Conservation (phyloP, 2,329 filamentous ascomycete genomes). For the Arthrinium phaeospermum region DNA sequence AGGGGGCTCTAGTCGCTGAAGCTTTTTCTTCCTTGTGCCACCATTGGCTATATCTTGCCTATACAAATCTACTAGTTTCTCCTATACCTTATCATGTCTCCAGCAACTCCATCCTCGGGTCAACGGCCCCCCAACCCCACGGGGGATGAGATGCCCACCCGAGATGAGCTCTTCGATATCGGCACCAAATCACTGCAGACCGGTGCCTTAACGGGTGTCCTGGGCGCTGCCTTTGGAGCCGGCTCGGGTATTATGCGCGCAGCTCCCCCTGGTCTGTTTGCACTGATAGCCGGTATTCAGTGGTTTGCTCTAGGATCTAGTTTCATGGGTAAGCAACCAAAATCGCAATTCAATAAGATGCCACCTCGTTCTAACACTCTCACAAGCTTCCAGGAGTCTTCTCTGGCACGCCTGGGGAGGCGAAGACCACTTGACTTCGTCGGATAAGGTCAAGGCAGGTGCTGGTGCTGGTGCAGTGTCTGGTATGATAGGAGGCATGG, state of each 20-base stretch:
- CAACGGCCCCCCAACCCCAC: not conserved
- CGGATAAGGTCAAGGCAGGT: slow-evolving; percentile 71
- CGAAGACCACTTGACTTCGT: slow-evolving; percentile 57
- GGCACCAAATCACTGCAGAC: slow-evolving; percentile 35
- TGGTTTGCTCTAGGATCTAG: slow-evolving; percentile 80
- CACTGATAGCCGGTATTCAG: slow-evolving; percentile 74
- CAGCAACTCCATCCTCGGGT: slow-evolving; percentile 6
- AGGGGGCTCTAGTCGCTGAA: slow-evolving; percentile 3
- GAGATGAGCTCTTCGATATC: slow-evolving; percentile 34
- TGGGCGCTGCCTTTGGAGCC: slow-evolving; percentile 69
- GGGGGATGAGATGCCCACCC: slow-evolving; percentile 31
- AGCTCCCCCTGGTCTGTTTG: slow-evolving; percentile 71
- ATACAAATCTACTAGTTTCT: not conserved
- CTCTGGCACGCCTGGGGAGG: slow-evolving; percentile 55
- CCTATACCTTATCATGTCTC: slow-evolving; percentile 8
- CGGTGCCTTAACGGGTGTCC: slow-evolving; percentile 49
- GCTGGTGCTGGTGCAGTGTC: slow-evolving; percentile 73
- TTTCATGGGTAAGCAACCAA: slow-evolving; percentile 70
- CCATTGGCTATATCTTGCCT: not conserved
- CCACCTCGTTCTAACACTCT: not conserved
- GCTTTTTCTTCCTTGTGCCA: not conserved
- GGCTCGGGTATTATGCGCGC: slow-evolving; percentile 75
- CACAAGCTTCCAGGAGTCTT: slow-evolving; percentile 53
- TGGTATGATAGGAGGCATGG: slow-evolving; percentile 62
- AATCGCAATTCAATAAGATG: not conserved